A percentile compares a stretch with the other conserved stretches of the same genome.
Evolutionary conservation across 805 yeast species (phyloP).

Genomic region (Grigorovia transvaalensis): DNA sequence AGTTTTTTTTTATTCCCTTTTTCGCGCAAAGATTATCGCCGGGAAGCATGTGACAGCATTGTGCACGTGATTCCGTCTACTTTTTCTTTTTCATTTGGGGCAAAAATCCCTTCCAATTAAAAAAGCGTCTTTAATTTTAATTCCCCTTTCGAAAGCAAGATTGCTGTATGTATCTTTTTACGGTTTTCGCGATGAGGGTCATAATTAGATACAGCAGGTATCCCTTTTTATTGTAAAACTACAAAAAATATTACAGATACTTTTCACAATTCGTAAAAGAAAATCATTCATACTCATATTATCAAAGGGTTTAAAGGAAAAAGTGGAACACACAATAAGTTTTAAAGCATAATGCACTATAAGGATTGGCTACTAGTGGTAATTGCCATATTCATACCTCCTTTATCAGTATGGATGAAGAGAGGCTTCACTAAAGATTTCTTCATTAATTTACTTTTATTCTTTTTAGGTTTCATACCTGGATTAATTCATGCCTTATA

Average conservation of each 20-base stretch:
- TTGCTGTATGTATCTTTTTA: too few species aligned
- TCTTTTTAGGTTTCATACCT: constrained; percentile 56
- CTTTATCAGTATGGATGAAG: constrained; percentile 59
- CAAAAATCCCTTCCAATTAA: neutral
- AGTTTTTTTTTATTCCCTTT: neutral
- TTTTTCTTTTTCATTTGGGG: neutral
- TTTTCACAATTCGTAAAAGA: too few species aligned
- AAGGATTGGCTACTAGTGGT: constrained; percentile 56
- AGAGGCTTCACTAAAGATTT: constrained; percentile 37
- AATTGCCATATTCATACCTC: constrained; percentile 60
- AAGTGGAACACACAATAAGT: too few species aligned
- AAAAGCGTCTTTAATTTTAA: too few species aligned
- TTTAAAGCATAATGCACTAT: neutral
- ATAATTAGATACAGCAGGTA: too few species aligned
- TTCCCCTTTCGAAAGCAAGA: too few species aligned
- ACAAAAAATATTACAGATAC: too few species aligned
- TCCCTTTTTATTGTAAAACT: too few species aligned
- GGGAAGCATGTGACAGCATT: neutral
- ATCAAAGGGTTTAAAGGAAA: too few species aligned
- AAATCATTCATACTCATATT: too few species aligned
- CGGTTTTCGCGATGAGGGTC: too few species aligned
- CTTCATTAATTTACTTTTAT: constrained; percentile 49
- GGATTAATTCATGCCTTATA: constrained; percentile 62
- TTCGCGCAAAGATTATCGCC: neutral
- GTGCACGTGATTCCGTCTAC: neutral